Conservation (phyloP, 192 early-diverging fungal species). For the Coemansia nantahalensis region DNA sequence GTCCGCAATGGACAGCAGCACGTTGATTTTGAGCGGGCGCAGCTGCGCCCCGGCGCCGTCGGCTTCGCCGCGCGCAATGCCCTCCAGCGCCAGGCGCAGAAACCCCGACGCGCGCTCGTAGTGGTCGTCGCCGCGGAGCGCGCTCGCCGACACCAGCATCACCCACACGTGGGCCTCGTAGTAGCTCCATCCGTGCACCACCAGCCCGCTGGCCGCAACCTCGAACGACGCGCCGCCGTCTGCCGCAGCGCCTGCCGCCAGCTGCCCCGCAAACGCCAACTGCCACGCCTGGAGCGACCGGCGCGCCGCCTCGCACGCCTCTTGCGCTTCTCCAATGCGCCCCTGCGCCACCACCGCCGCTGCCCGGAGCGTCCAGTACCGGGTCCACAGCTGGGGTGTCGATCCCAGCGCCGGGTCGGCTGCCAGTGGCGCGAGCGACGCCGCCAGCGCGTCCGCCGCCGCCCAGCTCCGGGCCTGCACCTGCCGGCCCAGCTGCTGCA, state of each 20-base stretch:
- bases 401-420: slow-evolving; percentile 1
- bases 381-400: slow-evolving; percentile 12
- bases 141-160: slow-evolving; percentile 36
- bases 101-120: slow-evolving; percentile 32
- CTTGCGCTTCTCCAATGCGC: slow-evolving; percentile 10
- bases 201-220: slow-evolving; percentile 1
- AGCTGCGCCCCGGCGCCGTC: slow-evolving; percentile 18
- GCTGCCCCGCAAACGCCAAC: slow-evolving; percentile 14
- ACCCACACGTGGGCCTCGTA: slow-evolving; percentile 49
- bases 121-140: slow-evolving; percentile 9
- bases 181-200: slow-evolving; percentile 26
- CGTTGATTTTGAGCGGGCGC: slow-evolving; percentile 19
- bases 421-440: neutral
- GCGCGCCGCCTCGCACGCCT: slow-evolving; percentile 25
- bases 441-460: slow-evolving; percentile 1
- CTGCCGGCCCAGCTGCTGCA: slow-evolving; percentile 25
- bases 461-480: slow-evolving; percentile 24
- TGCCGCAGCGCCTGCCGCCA: slow-evolving; percentile 4
- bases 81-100: slow-evolving; percentile 34
- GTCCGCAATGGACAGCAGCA: slow-evolving; percentile 27
- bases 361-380: slow-evolving; percentile 39
- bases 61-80: slow-evolving; percentile 30
- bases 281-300: slow-evolving; percentile 38
- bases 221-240: slow-evolving; percentile 22
- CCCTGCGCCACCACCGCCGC: slow-evolving; percentile 12